A percentile compares a stretch with the other conserved stretches of the same genome.
phyloP scores from a whole-genome alignment of 371 early-diverging fungal species.

The Phascolomyces articulosus region DNA sequence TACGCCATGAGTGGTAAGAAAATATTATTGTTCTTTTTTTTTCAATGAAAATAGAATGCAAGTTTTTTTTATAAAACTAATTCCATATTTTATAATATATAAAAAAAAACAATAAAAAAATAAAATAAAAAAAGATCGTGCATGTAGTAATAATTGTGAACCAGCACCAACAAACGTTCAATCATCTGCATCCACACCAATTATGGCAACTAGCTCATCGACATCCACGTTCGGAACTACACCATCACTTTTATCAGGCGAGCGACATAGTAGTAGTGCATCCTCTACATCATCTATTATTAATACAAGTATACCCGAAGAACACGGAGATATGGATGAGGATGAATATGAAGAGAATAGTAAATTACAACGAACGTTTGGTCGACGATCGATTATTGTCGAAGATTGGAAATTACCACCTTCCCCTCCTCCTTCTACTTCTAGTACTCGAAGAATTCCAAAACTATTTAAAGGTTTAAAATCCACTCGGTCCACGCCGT shows the following conservation, averaged over 20 bases:
- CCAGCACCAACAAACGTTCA: neutral
- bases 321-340: constrained; percentile 20
- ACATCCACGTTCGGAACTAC: constrained; percentile 5
- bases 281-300: constrained; percentile 6
- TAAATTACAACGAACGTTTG: constrained; percentile 1
- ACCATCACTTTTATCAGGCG: neutral
- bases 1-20: constrained; percentile 22
- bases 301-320: constrained; percentile 23
- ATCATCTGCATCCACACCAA: constrained; percentile 15
- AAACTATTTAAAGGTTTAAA: constrained; percentile 14
- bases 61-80: too few relatives aligned
- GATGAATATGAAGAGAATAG: neutral
- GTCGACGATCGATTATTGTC: neutral
- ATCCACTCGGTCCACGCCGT: constrained; percentile 16
- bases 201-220: constrained; percentile 5
- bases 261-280: constrained; percentile 17
- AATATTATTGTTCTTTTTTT: neutral
- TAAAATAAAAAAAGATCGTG: neutral
- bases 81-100: neutral
- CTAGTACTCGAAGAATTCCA: neutral
- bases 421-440: neutral
- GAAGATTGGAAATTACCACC: neutral
- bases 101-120: neutral
- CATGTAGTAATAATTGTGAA: neutral
- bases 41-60: neutral